Base-by-base conservation (phyloP, 805 yeast genomes). In the Candida verbasci region DNA sequence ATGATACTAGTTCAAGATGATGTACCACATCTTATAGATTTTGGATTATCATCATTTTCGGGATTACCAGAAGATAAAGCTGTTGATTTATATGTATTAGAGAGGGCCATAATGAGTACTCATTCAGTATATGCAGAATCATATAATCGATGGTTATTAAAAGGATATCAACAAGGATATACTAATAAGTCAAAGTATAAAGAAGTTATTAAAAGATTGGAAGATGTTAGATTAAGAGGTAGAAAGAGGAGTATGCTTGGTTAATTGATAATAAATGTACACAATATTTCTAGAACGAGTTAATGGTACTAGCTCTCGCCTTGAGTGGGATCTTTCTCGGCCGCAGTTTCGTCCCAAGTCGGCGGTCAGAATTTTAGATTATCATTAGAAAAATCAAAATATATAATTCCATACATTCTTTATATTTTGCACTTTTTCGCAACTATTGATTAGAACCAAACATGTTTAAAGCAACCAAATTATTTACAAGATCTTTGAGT, bases 201-300 rank as follows among this genome's bases (percentile, higher is more conserved):
- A 11, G 93, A 83, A 44, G 74, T 81, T 0, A 46, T 76, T 41
- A 70, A 69, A 37, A 73, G 89, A 54, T 72, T 93, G 34, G 85
- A 80, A 37, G 94, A 83, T 29, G 97, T 91, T 1, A 69, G 97
- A 50, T 58, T 83, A 65, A 77, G 98, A 54, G 98, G 98, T 1
- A 73, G 98, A 47, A 93, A 93, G 73, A 76, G 98, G 59, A 83
- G 95, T 40, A 86, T 91, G 96, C 62, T 89, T 32, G 98, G 98
- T n/a, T n/a, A n/a, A n/a, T n/a, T n/a, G n/a, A n/a, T n/a, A n/a
- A n/a, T n/a, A n/a, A n/a, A n/a, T n/a, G n/a, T n/a, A n/a, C n/a
- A n/a, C n/a, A n/a, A n/a, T n/a, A n/a, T n/a, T n/a, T n/a, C n/a
- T n/a, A n/a, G n/a, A n/a, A n/a, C n/a, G n/a, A n/a, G n/a, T n/a